Percentiles rank a stretch among this genome's conserved stretches.
Conservation (phyloP, 257 asterid species). For the Gardenia jasminoides region DNA sequence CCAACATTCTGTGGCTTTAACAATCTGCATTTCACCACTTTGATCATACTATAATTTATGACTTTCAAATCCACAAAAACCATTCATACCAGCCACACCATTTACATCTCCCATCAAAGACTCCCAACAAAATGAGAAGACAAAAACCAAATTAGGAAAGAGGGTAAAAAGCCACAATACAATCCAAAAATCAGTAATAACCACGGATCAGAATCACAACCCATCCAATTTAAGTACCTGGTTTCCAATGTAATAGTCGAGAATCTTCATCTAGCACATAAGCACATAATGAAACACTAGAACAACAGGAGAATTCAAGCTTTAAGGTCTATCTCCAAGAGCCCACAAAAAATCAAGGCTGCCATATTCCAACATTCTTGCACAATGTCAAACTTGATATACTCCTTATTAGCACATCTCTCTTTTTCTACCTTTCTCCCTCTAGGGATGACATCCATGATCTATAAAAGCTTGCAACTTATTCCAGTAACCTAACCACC, state of each 20-base stretch:
- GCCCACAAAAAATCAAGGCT: neutral
- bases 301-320: neutral
- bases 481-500: neutral
- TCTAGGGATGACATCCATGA: neutral
- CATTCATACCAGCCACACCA: neutral
- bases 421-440: neutral
- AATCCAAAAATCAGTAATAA: too few species aligned
- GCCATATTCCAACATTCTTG: neutral
- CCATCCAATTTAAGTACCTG: neutral
- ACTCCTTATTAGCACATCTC: neutral
- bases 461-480: neutral
- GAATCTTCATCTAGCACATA: conserved; percentile 2
- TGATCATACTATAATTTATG: neutral
- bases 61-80: neutral
- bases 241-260: neutral
- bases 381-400: neutral
- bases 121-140: neutral
- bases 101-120: neutral
- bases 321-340: neutral
- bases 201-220: too few species aligned
- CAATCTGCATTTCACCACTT: neutral
- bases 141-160: neutral
- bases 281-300: neutral
- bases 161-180: neutral
- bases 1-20: neutral